phyloP scores from a whole-genome alignment of 805 yeast species.

The Sugiyamaella boreocaroliniensis region DNA sequence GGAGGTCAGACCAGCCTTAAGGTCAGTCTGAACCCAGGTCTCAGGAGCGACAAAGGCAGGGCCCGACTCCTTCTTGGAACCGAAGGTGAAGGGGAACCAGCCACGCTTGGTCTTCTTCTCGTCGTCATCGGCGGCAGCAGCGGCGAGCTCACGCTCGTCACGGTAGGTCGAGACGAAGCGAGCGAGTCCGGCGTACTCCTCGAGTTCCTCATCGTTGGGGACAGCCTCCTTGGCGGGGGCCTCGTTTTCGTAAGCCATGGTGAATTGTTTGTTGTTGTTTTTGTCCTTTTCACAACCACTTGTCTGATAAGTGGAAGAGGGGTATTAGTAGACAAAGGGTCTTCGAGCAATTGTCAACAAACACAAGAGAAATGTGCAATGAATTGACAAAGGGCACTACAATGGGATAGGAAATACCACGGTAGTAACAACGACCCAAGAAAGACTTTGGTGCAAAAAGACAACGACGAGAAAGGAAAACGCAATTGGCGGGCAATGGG shows the following conservation, averaged over 20 bases:
- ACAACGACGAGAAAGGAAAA: background rate
- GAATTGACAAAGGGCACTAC: background rate
- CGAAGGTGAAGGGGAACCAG: slow-evolving; percentile 50
- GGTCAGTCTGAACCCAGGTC: slow-evolving; percentile 74
- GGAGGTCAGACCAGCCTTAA: slow-evolving; percentile 63
- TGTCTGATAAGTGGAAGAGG: background rate
- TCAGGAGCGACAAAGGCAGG: slow-evolving; percentile 55
- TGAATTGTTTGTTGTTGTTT: background rate
- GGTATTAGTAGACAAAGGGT: background rate
- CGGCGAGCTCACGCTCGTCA: slow-evolving; percentile 38
- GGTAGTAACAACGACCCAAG: background rate
- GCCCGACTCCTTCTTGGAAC: slow-evolving; percentile 39
- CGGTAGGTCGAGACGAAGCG: slow-evolving; percentile 32
- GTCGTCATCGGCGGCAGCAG: slow-evolving; percentile 47
- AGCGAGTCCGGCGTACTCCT: slow-evolving; percentile 33
- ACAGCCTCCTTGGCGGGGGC: slow-evolving; percentile 44
- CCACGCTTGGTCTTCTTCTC: slow-evolving; percentile 55
- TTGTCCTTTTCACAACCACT: background rate
- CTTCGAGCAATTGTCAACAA: too few relatives aligned
- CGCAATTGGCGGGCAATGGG: background rate
- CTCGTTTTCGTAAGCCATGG: slow-evolving; percentile 6
- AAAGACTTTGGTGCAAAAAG: background rate
- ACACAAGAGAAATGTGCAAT: background rate
- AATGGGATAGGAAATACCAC: background rate
- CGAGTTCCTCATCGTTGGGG: slow-evolving; percentile 41